phyloP scores from a whole-genome alignment of 768 basidiomycete genomes.

The Phaeolepiota aurea region DNA sequence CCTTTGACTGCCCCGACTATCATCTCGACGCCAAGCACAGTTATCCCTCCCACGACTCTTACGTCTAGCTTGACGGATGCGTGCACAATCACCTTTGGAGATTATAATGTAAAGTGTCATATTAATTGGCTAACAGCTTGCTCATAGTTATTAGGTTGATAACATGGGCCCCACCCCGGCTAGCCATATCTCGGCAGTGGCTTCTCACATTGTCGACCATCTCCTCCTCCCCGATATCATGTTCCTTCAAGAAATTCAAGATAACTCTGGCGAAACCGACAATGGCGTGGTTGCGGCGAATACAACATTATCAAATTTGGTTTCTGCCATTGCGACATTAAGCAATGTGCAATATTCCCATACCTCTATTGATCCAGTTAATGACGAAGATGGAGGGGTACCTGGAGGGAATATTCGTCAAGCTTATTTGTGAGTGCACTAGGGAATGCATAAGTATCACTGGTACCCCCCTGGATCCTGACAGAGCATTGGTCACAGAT shows the following conservation, averaged over 20 bases:
- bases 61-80: constrained; percentile 19
- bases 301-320: constrained; percentile 40
- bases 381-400: constrained; percentile 49
- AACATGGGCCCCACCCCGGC: constrained; percentile 42
- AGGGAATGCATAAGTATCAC: neutral
- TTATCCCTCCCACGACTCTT: constrained; percentile 30
- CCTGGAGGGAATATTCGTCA: constrained; percentile 59
- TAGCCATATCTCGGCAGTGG: constrained; percentile 36
- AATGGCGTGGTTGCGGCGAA: constrained; percentile 48
- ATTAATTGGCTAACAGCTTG: constrained; percentile 1
- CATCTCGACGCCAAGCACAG: constrained; percentile 24
- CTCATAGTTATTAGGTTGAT: constrained; percentile 30
- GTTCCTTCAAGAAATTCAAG: constrained; percentile 60
- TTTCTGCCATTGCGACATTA: constrained; percentile 36
- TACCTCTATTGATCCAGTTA: constrained; percentile 40
- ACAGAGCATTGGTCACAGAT: constrained; percentile 14
- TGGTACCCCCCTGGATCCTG: neutral
- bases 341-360: constrained; percentile 39
- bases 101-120: constrained; percentile 38
- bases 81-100: constrained; percentile 17
- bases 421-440: constrained; percentile 37
- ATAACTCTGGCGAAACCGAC: constrained; percentile 42
- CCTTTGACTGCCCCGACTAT: constrained; percentile 47
- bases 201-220: constrained; percentile 40
- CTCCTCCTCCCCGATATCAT: constrained; percentile 49